phyloP scores from a whole-genome alignment of 257 asterid species.

The Solanum chiquidenum region DNA sequence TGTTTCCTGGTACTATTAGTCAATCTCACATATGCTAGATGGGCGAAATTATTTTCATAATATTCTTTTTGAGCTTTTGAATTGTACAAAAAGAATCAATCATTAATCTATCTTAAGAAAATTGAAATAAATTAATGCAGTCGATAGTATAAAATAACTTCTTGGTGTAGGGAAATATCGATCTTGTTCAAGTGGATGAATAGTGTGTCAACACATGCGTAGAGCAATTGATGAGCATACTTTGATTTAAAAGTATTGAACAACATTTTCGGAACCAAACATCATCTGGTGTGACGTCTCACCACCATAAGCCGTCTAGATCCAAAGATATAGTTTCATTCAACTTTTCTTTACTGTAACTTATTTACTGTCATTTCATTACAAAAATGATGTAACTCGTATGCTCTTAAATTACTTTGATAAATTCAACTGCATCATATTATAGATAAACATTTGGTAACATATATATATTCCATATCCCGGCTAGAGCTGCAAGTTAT shows the following conservation, averaged over 20 bases:
- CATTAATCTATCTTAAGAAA: background rate
- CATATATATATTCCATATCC: background rate
- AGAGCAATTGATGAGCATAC: background rate
- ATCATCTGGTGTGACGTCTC: no score
- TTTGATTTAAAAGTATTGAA: no score
- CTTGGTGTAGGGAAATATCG: background rate
- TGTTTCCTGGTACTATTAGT: background rate
- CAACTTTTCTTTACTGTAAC: no score
- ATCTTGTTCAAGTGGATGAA: background rate
- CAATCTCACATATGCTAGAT: background rate
- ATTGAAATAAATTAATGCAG: background rate
- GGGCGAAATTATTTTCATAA: no score
- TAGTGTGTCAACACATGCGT: no score
- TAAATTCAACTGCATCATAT: no score
- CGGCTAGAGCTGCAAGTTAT: background rate
- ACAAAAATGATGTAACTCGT: background rate
- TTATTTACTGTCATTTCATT: no score
- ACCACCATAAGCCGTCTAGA: no score
- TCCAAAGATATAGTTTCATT: no score
- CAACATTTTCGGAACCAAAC: no score
- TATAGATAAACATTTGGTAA: background rate
- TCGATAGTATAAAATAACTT: no score
- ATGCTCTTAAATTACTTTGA: background rate
- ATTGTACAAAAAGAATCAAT: background rate
- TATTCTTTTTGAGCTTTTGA: background rate